These are phyloP conservation scores for Paxillus rubicundulus DNA, from an alignment of 768 basidiomycete genomes.

Conservation along the genomic window DNA sequence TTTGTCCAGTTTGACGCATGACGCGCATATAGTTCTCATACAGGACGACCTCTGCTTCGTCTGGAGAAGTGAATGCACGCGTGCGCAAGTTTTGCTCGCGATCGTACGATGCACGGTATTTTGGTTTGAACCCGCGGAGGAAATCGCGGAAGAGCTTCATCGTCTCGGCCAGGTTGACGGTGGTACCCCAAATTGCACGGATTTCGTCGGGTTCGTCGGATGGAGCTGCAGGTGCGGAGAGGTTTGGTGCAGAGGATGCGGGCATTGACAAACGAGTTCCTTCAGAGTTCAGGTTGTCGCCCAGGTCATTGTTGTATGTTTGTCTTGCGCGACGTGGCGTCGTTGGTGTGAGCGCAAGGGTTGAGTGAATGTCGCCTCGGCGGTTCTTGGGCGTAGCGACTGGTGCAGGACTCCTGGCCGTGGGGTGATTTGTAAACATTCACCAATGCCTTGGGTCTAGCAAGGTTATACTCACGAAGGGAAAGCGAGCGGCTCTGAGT, in stretches of 20 bases:
- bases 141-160: conserved; percentile 91
- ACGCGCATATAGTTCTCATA: conserved; percentile 82
- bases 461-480: conserved; percentile 50
- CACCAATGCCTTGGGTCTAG: neutral
- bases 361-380: conserved; percentile 91
- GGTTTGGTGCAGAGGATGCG: conserved; percentile 50
- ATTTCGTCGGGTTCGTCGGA: conserved; percentile 81
- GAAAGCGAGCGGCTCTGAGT: conserved; percentile 69
- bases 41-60: conserved; percentile 62
- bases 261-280: conserved; percentile 56
- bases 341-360: conserved; percentile 56
- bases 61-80: conserved; percentile 51
- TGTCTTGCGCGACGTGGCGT: conserved; percentile 41
- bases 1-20: conserved; percentile 90
- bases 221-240: conserved; percentile 59
- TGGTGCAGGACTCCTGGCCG: conserved; percentile 47
- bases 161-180: conserved; percentile 85
- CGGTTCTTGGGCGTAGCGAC: conserved; percentile 65
- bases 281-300: conserved; percentile 56
- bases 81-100: conserved; percentile 55
- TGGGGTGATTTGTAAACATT: neutral
- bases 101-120: conserved; percentile 77
- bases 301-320: conserved; percentile 27
- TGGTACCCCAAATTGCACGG: conserved; percentile 96
- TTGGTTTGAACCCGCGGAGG: conserved; percentile 88